A percentile compares a stretch with the other conserved stretches of the same genome.
phyloP scores from a whole-genome alignment of 257 asterid genomes.

The Ophiorrhiza pumila region DNA sequence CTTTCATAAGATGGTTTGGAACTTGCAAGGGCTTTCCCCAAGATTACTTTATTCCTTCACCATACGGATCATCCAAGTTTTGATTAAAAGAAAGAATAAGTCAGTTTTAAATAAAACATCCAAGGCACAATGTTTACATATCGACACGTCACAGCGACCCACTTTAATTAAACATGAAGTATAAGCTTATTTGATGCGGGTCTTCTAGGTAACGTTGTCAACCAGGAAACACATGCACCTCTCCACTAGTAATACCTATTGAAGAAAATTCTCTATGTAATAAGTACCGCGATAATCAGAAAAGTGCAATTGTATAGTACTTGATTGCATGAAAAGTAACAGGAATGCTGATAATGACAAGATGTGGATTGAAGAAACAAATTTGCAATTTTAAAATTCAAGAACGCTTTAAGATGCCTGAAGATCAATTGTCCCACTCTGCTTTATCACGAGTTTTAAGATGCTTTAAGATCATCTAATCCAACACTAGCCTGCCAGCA shows the following conservation, averaged over 20 bases:
- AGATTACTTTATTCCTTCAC: too few species aligned
- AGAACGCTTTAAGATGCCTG: background rate
- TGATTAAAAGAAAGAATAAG: too few species aligned
- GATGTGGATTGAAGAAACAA: background rate
- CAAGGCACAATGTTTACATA: too few species aligned
- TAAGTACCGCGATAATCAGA: background rate
- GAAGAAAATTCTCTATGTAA: background rate
- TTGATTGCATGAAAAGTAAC: background rate
- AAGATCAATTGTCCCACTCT: background rate
- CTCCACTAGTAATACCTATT: slow-evolving; percentile 1
- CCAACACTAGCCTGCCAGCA: slow-evolving; percentile 83
- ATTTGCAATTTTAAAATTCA: background rate
- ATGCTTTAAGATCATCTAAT: slow-evolving; percentile 88
- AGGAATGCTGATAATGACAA: background rate
- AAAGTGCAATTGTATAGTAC: background rate
- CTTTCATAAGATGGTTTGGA: background rate
- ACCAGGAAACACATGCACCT: background rate
- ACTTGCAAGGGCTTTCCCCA: too few species aligned
- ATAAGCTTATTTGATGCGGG: too few species aligned
- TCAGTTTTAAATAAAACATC: too few species aligned
- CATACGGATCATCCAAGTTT: too few species aligned
- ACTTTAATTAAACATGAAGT: too few species aligned
- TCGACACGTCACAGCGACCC: background rate
- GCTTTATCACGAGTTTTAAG: slow-evolving; percentile 30
- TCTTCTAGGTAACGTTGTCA: background rate